A percentile compares a stretch with the other conserved stretches of the same genome.
phyloP scores from a whole-genome alignment of 176 grass and related monocot species.

The Cenchrus fungigraminus region DNA sequence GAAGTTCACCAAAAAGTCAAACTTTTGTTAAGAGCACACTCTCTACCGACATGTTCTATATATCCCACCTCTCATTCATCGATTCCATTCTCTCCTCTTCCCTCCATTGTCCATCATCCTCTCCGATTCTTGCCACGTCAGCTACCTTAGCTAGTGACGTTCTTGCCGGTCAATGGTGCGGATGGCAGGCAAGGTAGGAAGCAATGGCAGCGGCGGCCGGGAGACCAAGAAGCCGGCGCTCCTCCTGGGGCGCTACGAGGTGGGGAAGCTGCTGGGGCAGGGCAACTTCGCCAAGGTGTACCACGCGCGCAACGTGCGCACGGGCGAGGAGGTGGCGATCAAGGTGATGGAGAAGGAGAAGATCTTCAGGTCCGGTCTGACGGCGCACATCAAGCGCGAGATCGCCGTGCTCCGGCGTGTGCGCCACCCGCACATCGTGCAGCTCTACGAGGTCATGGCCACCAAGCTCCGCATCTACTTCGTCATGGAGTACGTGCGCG shows the following conservation, averaged over 20 bases:
- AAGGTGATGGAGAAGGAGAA: conserved; percentile 96
- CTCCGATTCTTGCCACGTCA: background rate
- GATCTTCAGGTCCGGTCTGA: conserved; percentile 73
- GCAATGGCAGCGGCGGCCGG: background rate
- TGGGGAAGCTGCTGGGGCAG: conserved; percentile 81
- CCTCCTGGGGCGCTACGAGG: conserved; percentile 81
- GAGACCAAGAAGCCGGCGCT: conserved; percentile 54
- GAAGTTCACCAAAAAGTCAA: conserved; percentile 29
- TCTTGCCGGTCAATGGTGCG: conserved; percentile 40
- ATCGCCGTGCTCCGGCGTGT: conserved; percentile 86
- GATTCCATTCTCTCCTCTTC: conserved; percentile 33
- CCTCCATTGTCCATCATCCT: background rate
- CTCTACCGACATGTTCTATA: conserved; percentile 12
- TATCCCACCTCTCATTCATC: background rate
- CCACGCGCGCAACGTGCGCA: conserved; percentile 69
- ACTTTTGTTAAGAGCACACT: conserved; percentile 33
- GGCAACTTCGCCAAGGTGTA: conserved; percentile 98
- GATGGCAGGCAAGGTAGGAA: conserved; percentile 41
- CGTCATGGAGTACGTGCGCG: conserved; percentile 97
- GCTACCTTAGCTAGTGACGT: background rate
- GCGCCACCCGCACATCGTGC: conserved; percentile 93
- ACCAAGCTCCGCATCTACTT: conserved; percentile 97
- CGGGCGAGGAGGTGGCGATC: conserved; percentile 79
- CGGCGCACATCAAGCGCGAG: conserved; percentile 90
- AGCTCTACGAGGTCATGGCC: conserved; percentile 96